Evolutionary conservation across 345 rosid genomes (phyloP).

Genomic region (Ceriops tagal): DNA sequence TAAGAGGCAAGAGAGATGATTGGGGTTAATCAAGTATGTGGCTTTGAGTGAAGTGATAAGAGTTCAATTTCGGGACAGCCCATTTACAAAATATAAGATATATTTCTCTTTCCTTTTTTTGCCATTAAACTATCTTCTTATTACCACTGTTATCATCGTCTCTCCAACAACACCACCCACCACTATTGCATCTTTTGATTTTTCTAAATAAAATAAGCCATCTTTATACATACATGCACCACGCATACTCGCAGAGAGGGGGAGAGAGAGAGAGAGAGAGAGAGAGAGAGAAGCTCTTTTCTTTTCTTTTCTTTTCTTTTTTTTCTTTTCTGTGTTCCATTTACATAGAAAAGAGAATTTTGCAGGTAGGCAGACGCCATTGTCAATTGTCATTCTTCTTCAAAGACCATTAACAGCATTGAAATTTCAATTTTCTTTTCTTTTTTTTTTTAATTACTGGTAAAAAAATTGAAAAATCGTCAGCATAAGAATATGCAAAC

Average conservation of each 20-base stretch:
- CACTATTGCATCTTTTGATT: not conserved
- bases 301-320: not conserved
- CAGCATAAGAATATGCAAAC: too few species aligned
- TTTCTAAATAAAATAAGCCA: slow-evolving; percentile 14
- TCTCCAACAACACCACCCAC: slow-evolving; percentile 13
- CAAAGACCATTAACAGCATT: too few species aligned
- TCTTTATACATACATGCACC: not conserved
- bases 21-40: not conserved
- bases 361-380: too few species aligned
- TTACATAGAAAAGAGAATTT: too few species aligned
- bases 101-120: slow-evolving; percentile 1
- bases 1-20: slow-evolving; percentile 9
- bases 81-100: slow-evolving; percentile 11
- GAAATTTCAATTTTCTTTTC: too few species aligned
- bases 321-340: too few species aligned
- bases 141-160: slow-evolving; percentile 6
- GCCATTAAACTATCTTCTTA: not conserved
- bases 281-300: not conserved
- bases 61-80: slow-evolving; percentile 23
- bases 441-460: too few species aligned
- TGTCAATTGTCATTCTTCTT: too few species aligned
- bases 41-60: slow-evolving; percentile 4
- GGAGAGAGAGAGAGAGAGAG: not conserved
- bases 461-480: too few species aligned
- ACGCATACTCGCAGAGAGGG: too few species aligned